A percentile compares a stretch with the other conserved stretches of the same genome.
phyloP scores from a whole-genome alignment of 805 yeast genomes.

The Aciculoconidium aculeatum region DNA sequence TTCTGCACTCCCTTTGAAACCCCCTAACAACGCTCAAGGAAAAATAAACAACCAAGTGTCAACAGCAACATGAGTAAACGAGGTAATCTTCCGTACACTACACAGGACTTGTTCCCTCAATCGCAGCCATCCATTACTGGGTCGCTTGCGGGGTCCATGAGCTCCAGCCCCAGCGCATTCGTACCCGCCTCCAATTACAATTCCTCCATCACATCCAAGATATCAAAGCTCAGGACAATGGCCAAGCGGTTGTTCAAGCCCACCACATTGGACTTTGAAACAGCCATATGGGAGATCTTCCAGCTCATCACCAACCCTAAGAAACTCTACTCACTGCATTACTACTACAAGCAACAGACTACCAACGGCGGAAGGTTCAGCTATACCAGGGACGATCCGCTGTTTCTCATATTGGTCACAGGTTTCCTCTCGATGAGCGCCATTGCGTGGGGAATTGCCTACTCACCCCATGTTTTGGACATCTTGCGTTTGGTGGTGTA shows the following conservation, averaged over 20 bases:
- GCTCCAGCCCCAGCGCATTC: slow-evolving; percentile 12
- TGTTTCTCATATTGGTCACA: slow-evolving; percentile 71
- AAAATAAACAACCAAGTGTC: slow-evolving; percentile 3
- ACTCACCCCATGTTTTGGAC: slow-evolving; percentile 56
- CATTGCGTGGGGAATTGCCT: slow-evolving; percentile 85
- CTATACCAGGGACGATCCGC: slow-evolving; percentile 92
- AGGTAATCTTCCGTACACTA: slow-evolving; percentile 34
- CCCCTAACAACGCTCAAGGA: no score
- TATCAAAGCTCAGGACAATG: slow-evolving; percentile 26
- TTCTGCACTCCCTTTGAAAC: no score
- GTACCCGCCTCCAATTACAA: slow-evolving; percentile 8
- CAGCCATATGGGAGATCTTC: slow-evolving; percentile 88
- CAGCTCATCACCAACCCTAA: slow-evolving; percentile 69
- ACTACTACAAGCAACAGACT: slow-evolving; percentile 64
- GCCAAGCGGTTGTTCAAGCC: slow-evolving; percentile 49
- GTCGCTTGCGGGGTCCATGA: slow-evolving; percentile 15
- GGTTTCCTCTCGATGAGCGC: slow-evolving; percentile 66
- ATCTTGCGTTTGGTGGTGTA: slow-evolving; percentile 64
- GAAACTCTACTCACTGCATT: slow-evolving; percentile 74
- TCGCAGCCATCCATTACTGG: slow-evolving; percentile 9
- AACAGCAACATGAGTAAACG: slow-evolving; percentile 27
- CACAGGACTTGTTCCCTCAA: slow-evolving; percentile 39
- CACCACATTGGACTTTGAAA: slow-evolving; percentile 82
- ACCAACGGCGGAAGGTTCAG: slow-evolving; percentile 42
- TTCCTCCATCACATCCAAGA: slow-evolving; percentile 7